A percentile compares a stretch with the other conserved stretches of the same genome.
Evolutionary conservation across 164 flowering plant species (phyloP).

Genomic region (Santalum album): DNA sequence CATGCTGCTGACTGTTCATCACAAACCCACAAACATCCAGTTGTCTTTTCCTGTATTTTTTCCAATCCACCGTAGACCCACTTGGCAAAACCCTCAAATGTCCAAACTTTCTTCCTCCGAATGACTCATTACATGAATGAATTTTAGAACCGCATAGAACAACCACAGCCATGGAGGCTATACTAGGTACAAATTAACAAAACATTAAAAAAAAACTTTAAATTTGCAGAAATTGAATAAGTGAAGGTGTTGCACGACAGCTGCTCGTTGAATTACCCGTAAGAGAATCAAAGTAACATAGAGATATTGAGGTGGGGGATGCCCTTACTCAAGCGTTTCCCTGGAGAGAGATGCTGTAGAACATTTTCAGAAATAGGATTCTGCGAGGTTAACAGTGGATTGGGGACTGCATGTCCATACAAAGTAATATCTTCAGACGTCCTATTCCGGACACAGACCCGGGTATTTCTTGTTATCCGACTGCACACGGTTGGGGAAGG

Average conservation of each 20-base stretch:
- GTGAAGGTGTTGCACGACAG: neutral
- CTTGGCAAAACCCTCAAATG: conserved; percentile 27
- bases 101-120: conserved; percentile 18
- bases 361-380: too few relatives aligned
- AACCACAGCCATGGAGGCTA: conserved; percentile 28
- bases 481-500: too few relatives aligned
- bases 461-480: too few relatives aligned
- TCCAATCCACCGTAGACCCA: conserved; percentile 29
- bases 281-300: neutral
- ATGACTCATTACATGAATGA: conserved; percentile 16
- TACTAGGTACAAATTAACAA: neutral
- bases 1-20: conserved; percentile 18
- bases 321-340: neutral
- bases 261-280: neutral
- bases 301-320: too few relatives aligned
- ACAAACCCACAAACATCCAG: conserved; percentile 28
- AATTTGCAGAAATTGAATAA: neutral
- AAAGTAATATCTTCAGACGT: too few relatives aligned
- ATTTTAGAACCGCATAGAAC: conserved; percentile 24
- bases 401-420: too few relatives aligned
- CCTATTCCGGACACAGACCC: too few relatives aligned
- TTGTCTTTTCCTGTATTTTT: conserved; percentile 24
- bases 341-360: neutral
- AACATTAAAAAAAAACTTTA: neutral
- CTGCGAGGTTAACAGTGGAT: too few relatives aligned